phyloP scores from a whole-genome alignment of 495 filamentous ascomycete genomes.

The Astrothelium subdiscretum region DNA sequence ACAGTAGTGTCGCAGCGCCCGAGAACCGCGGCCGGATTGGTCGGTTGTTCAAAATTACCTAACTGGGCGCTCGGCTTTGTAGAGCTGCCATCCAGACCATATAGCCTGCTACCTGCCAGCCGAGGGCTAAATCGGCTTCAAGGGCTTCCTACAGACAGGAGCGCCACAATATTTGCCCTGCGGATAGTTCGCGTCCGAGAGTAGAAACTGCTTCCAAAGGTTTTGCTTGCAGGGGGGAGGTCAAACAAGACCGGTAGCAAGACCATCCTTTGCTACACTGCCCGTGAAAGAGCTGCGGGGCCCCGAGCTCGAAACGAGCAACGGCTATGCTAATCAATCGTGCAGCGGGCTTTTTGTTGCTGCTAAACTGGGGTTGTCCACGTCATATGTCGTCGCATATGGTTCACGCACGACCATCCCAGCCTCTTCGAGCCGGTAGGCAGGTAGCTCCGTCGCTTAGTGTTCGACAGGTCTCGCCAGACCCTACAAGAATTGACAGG shows the following conservation, averaged over 20 bases:
- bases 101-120: background rate
- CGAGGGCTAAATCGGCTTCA: background rate
- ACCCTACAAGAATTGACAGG: background rate
- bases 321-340: background rate
- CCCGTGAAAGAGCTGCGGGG: background rate
- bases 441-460: background rate
- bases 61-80: background rate
- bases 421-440: background rate
- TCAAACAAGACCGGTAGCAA: slow-evolving; percentile 3
- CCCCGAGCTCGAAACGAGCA: background rate
- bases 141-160: background rate
- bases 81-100: background rate
- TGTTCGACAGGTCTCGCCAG: background rate
- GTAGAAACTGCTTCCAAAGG: background rate
- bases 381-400: slow-evolving; percentile 1
- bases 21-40: background rate
- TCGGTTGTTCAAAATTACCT: background rate
- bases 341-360: background rate
- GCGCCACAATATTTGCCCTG: background rate
- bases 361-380: background rate
- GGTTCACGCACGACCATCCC: background rate
- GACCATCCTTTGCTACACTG: background rate
- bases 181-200: background rate
- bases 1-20: background rate
- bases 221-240: background rate